Conservation (phyloP, 202 grass and related monocot species). For the Eragrostis tef region DNA sequence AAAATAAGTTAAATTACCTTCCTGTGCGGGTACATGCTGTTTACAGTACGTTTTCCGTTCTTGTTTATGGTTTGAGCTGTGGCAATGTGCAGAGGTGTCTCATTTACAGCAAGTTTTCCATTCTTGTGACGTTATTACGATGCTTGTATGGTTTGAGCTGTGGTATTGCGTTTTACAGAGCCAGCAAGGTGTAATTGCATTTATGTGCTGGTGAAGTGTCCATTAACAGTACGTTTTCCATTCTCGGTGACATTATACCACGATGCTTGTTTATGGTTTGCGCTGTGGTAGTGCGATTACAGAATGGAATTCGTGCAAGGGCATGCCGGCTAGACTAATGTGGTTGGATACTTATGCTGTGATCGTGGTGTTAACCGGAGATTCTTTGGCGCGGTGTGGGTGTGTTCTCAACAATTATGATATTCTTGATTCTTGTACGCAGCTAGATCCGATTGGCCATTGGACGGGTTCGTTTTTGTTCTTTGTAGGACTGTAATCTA, state of each 20-base stretch:
- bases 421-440: no score
- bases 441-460: conserved; percentile 18
- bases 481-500: not conserved
- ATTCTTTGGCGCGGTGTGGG: not conserved
- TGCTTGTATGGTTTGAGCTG: not conserved
- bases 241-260: no score
- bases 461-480: not conserved
- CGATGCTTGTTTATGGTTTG: not conserved
- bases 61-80: no score
- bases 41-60: not conserved
- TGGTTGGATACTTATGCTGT: not conserved
- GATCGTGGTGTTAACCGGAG: not conserved
- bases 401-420: not conserved
- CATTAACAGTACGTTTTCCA: no score
- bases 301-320: not conserved
- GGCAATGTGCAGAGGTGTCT: no score
- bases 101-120: not conserved
- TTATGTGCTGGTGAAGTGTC: no score
- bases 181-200: no score
- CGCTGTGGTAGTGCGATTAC: no score
- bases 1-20: not conserved
- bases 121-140: not conserved
- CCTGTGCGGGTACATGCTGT: no score
- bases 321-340: not conserved
- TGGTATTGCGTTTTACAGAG: no score